Conservation (phyloP, 371 early-diverging fungal species). For the Phascolomyces articulosus region DNA sequence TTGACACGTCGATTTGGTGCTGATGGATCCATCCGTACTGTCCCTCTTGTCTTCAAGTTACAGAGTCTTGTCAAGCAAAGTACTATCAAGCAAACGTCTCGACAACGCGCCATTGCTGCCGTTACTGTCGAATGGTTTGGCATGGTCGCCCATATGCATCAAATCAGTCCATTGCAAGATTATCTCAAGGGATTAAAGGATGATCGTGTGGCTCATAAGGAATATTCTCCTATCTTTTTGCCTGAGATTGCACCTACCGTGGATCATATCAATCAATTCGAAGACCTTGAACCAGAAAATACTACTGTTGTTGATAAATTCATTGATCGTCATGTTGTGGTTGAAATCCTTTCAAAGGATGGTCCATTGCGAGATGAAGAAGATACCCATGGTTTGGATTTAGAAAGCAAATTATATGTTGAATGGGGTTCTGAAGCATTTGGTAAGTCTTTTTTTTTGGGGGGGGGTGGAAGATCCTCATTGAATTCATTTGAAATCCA, state of each 20-base stretch:
- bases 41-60: constrained; percentile 68
- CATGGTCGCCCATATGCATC: constrained; percentile 41
- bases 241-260: constrained; percentile 14
- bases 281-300: constrained; percentile 30
- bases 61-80: constrained; percentile 47
- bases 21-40: constrained; percentile 63
- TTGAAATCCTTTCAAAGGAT: constrained; percentile 45
- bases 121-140: constrained; percentile 58
- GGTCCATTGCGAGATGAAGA: constrained; percentile 45
- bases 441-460: constrained; percentile 22
- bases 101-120: constrained; percentile 62
- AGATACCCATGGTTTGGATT: constrained; percentile 48
- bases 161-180: constrained; percentile 29
- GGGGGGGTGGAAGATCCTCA: not conserved
- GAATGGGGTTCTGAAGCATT: constrained; percentile 43
- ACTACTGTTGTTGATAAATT: constrained; percentile 25
- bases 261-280: constrained; percentile 19
- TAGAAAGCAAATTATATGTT: constrained; percentile 43
- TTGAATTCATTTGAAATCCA: not conserved
- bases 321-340: constrained; percentile 38
- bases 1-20: constrained; percentile 57
- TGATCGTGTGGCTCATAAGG: constrained; percentile 31
- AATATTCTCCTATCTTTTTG: constrained; percentile 41
- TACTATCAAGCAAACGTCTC: constrained; percentile 34
- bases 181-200: constrained; percentile 35